Evolutionary conservation across 768 basidiomycete species (phyloP).

Genomic region (Termitomyces sp.): DNA sequence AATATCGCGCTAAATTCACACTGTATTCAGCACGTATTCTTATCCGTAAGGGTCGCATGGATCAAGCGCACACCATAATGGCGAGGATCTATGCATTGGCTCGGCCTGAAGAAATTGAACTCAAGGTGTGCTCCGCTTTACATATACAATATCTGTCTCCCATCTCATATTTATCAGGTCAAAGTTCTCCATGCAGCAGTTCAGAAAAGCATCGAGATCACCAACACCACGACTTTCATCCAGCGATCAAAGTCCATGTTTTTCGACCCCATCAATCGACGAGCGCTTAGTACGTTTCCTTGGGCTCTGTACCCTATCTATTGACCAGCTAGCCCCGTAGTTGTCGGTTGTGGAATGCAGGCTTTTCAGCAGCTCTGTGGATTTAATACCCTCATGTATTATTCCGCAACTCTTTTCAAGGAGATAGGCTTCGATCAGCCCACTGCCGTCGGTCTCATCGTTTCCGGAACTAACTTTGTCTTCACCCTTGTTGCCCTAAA

Average conservation of each 20-base stretch:
- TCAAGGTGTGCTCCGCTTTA: slow-evolving; percentile 38
- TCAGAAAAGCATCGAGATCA: slow-evolving; percentile 53
- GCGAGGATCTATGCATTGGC: slow-evolving; percentile 66
- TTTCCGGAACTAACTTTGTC: slow-evolving; percentile 38
- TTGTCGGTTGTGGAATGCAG: slow-evolving; percentile 76
- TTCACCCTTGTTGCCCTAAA: slow-evolving; percentile 8
- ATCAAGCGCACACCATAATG: slow-evolving; percentile 48
- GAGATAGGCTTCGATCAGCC: slow-evolving; percentile 80
- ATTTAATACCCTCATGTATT: slow-evolving; percentile 61
- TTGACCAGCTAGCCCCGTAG: slow-evolving; percentile 23
- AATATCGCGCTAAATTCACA: neutral
- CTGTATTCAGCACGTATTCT: slow-evolving; percentile 45
- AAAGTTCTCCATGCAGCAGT: slow-evolving; percentile 57
- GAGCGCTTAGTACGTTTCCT: slow-evolving; percentile 56
- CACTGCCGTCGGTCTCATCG: slow-evolving; percentile 73
- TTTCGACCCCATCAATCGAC: slow-evolving; percentile 50
- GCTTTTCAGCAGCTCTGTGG: slow-evolving; percentile 82
- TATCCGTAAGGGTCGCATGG: slow-evolving; percentile 47
- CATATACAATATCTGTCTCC: neutral
- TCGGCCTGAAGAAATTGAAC: slow-evolving; percentile 54
- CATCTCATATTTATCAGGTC: slow-evolving; percentile 28
- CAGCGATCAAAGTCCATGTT: slow-evolving; percentile 53
- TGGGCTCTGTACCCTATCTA: neutral
- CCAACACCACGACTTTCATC: slow-evolving; percentile 54
- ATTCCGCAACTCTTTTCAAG: slow-evolving; percentile 66